phyloP scores from a whole-genome alignment of 1,139 yeast genomes.

The Chernovozyma sophiae-reginae region DNA sequence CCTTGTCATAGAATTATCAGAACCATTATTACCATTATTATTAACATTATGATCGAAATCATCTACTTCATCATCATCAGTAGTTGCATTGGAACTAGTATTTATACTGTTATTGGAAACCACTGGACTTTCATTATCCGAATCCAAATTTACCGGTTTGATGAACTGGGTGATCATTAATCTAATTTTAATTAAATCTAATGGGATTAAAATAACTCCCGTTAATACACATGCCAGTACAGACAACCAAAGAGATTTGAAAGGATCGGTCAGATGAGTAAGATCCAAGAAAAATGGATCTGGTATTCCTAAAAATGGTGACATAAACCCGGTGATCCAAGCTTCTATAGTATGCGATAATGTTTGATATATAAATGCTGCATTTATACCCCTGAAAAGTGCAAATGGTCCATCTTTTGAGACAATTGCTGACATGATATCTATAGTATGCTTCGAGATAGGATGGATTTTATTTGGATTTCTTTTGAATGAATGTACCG shows the following conservation, averaged over 20 bases:
- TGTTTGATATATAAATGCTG: constrained; percentile 75
- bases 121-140: constrained; percentile 1
- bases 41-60: neutral
- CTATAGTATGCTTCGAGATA: constrained; percentile 62
- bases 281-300: constrained; percentile 86
- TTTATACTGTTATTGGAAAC: constrained; percentile 5
- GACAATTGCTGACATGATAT: constrained; percentile 64
- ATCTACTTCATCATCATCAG: constrained; percentile 2
- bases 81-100: neutral
- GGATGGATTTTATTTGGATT: constrained; percentile 46
- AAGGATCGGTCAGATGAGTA: constrained; percentile 75
- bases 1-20: neutral
- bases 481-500: constrained; percentile 1
- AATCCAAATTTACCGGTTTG: constrained; percentile 11
- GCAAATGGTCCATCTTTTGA: constrained; percentile 82
- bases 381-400: constrained; percentile 80
- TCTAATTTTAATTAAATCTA: constrained; percentile 76
- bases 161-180: constrained; percentile 60
- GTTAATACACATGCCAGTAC: constrained; percentile 71
- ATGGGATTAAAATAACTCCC: constrained; percentile 73
- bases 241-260: constrained; percentile 61
- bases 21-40: neutral
- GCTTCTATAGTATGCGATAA: constrained; percentile 78
- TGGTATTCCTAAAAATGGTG: constrained; percentile 81
- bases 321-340: constrained; percentile 84